Evolutionary conservation across 2,329 filamentous ascomycete species (phyloP), one percentile per base, ranked within the genome.

Genomic region (Scedosporium minutisporum): DNA sequence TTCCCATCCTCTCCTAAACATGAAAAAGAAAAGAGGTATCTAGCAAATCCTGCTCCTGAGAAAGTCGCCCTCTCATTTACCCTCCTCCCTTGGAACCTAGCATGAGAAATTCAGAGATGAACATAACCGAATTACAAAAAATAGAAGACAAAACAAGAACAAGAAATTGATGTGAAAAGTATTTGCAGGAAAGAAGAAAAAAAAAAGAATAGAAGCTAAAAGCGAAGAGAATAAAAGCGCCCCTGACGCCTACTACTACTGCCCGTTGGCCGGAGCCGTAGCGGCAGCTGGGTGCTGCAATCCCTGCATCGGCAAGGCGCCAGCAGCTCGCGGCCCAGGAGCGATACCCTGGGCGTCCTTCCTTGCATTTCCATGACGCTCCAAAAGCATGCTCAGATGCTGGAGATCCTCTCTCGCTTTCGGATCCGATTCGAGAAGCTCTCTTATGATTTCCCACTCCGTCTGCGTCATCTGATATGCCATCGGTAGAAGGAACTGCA

Each of bases 361-460:
- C 14, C 29, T 6, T 3, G 41, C 42, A 3, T 61, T 61, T 53
- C 58, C 58, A n/a, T 58, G 61, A 9, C 21, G 80, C 62, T 85
- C 84, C 12, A 87, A 70, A 21, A 86, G 74, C 57, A 75, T 73
- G 42, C 82, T 83, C 3, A 88, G 75, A 61, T 84, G 77, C 60
- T 79, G 75, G 18, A 87, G 72, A 68, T 92, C 85, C 1, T 86
- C 81, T 23, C 85, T 80, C 0, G 90, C 84, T 23, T 80, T 81
- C 0, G 86, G 84, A 62, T 91, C 86, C 10, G 81, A 78, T 59
- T 86, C 81, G 25, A 91, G 80, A 14, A 93, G 87, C 46, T 82
- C 80, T 60, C 83, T 81, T 65, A 97, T 83, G 29, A 95, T 84
- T 62, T 83, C 80, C 82, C 95, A 88, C 70, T 96, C 90, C 16